Base-by-base conservation (phyloP, 257 asterid genomes). In the Handroanthus guayacan region DNA sequence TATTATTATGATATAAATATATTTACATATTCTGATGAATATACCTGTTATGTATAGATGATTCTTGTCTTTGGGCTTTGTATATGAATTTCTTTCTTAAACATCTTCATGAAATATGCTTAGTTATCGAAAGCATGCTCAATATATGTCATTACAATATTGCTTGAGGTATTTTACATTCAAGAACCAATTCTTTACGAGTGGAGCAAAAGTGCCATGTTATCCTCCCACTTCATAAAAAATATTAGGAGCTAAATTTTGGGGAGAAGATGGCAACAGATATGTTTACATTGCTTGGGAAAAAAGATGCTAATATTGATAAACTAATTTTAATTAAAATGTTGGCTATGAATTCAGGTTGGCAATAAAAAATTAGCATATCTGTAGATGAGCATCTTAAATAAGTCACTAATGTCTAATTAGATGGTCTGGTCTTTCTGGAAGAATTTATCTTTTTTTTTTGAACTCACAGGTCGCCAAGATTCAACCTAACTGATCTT, bases 371-470 rank as follows among this genome's bases (percentile, higher is more conserved):
- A 44, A 58, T 43, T 34, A 45, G 38, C 61, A 43, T 20, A 61
- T 51, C 37, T 36, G 20, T 64, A 61, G 34, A 39, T 20, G 37
- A 10, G 64, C 11, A 14, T 54, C 54, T 9, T 67, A 6, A 34
- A 31, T 66, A 31, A 60, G 14, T 73, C 16, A 36, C 10, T 73
- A 73, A 47, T 55, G 50, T 25, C 38, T 25, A 4, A 48, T 25
- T 51, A 63, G 66, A 63, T 64, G 45, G n/a, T 74, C 58, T 65
- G 48, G 18, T 17, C 60, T 67, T 41, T 41, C 6, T 54, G 38
- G 70, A 76, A 67, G 62, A 66, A 43, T 56, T 52, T 5, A n/a
- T 31, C 48, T n/a, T 31, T 14, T 16, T n/a, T 36, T 50, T 36
- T 50, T 7, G 45, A 47, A 9, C 72, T 38, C 51, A 25, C 31